Evolutionary conservation across 2,329 filamentous ascomycete species (phyloP).

Genomic region (Trichoderma polysporum): DNA sequence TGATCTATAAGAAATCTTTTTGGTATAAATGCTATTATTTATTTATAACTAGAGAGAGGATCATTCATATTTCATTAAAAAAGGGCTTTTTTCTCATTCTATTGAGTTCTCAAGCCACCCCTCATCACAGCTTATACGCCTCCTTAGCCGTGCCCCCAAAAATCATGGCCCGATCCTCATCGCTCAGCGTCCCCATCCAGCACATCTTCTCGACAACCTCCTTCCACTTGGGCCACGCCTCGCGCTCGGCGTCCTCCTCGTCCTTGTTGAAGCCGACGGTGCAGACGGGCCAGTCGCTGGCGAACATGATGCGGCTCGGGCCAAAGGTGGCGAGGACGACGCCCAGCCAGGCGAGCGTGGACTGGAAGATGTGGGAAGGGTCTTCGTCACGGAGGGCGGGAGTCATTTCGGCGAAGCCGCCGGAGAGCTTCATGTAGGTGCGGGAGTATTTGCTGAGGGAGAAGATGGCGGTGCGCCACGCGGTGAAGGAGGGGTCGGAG

Average conservation of each 20-base stretch:
- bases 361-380: slow-evolving; percentile 59
- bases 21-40: not conserved
- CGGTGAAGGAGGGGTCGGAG: slow-evolving; percentile 58
- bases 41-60: not conserved
- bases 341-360: slow-evolving; percentile 68
- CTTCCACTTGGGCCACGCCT: slow-evolving; percentile 75
- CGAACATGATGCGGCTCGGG: slow-evolving; percentile 76
- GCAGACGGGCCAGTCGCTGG: slow-evolving; percentile 91
- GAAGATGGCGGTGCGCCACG: slow-evolving; percentile 69
- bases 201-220: slow-evolving; percentile 68
- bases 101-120: not conserved
- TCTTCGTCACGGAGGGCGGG: slow-evolving; percentile 49
- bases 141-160: slow-evolving; percentile 71
- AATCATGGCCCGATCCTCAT: slow-evolving; percentile 63
- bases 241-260: slow-evolving; percentile 30
- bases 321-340: slow-evolving; percentile 73
- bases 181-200: slow-evolving; percentile 58
- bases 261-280: slow-evolving; percentile 51
- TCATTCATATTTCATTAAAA: not conserved
- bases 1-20: not conserved
- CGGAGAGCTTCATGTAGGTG: slow-evolving; percentile 91
- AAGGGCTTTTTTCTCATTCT: not conserved
- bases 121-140: slow-evolving; percentile 61
- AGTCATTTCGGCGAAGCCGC: slow-evolving; percentile 77
- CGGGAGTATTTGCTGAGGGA: slow-evolving; percentile 62